Conservation (phyloP, 2,329 filamentous ascomycete genomes). For the Ceratocystis variospora region DNA sequence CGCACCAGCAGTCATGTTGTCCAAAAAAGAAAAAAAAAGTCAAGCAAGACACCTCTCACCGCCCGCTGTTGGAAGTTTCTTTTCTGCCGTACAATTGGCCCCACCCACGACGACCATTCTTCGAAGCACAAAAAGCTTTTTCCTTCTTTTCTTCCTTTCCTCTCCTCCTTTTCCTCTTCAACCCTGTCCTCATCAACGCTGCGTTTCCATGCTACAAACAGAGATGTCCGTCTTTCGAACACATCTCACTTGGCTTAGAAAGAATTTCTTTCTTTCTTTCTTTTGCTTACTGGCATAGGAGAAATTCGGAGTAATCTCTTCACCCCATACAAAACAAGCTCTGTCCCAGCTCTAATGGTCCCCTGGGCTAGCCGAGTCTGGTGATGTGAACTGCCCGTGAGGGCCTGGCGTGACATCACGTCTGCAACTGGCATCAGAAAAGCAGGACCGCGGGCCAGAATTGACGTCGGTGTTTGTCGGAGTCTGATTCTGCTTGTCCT, state of each 20-base stretch:
- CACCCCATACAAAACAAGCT: constrained; percentile 30
- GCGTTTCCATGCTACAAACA: constrained; percentile 90
- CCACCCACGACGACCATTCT: constrained; percentile 11
- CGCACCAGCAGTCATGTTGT: neutral
- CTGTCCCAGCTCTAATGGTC: constrained; percentile 22
- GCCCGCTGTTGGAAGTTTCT: neutral
- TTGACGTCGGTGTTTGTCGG: neutral
- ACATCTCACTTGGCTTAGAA: constrained; percentile 22
- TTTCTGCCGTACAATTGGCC: constrained; percentile 9
- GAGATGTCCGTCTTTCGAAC: constrained; percentile 32
- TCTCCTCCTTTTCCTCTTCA: constrained; percentile 35
- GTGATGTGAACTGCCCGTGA: constrained; percentile 56
- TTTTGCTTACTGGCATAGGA: constrained; percentile 55
- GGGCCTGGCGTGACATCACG: constrained; percentile 71
- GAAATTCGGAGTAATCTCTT: constrained; percentile 99
- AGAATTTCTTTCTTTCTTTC: constrained; percentile 15
- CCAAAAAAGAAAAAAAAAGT: neutral
- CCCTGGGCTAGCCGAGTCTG: neutral
- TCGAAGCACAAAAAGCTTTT: constrained; percentile 11
- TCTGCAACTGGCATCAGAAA: constrained; percentile 91
- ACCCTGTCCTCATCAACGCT: constrained; percentile 79
- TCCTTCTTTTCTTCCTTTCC: constrained; percentile 25
- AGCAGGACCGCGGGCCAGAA: constrained; percentile 37
- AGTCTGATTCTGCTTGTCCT: constrained; percentile 15
- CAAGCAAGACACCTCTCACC: neutral